Evolutionary conservation across 208 protist genomes (phyloP).

Genomic region (Leishmania tarentolae): DNA sequence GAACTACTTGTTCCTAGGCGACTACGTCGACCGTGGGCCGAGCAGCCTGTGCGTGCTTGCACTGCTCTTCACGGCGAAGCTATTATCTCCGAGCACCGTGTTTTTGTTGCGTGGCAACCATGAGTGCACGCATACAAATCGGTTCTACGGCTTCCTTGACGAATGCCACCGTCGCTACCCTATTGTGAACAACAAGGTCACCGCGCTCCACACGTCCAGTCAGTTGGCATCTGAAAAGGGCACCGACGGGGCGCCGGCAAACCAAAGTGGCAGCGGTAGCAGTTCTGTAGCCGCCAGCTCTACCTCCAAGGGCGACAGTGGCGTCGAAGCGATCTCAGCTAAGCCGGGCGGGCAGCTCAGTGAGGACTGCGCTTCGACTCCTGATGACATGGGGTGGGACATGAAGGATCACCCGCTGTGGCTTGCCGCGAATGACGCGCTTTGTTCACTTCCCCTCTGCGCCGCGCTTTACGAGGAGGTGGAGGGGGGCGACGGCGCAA

Average conservation of each 20-base stretch:
- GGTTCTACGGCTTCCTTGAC: conserved; percentile 99
- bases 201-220: conserved; percentile 23
- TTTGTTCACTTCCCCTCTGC: conserved; percentile 89
- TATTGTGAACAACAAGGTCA: conserved; percentile 49
- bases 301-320: neutral
- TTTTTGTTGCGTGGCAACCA: conserved; percentile 99
- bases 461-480: conserved; percentile 94
- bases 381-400: conserved; percentile 57
- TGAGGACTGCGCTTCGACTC: neutral
- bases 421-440: conserved; percentile 69
- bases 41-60: conserved; percentile 95
- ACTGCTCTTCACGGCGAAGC: conserved; percentile 96
- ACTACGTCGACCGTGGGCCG: conserved; percentile 99
- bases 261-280: conserved; percentile 70
- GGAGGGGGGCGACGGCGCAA: neutral
- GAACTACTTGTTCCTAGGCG: conserved; percentile 99
- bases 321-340: conserved; percentile 2
- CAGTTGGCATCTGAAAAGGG: conserved; percentile 22
- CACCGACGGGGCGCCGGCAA: conserved; percentile 16
- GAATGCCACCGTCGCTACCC: conserved; percentile 96
- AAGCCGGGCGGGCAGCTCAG: neutral
- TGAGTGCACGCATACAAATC: conserved; percentile 98
- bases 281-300: neutral
- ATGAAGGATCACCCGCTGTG: conserved; percentile 79
- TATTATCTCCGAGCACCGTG: conserved; percentile 97